These are phyloP conservation scores for Boletus rex-veris DNA, from an alignment of 768 basidiomycete genomes.

Conservation along the genomic window DNA sequence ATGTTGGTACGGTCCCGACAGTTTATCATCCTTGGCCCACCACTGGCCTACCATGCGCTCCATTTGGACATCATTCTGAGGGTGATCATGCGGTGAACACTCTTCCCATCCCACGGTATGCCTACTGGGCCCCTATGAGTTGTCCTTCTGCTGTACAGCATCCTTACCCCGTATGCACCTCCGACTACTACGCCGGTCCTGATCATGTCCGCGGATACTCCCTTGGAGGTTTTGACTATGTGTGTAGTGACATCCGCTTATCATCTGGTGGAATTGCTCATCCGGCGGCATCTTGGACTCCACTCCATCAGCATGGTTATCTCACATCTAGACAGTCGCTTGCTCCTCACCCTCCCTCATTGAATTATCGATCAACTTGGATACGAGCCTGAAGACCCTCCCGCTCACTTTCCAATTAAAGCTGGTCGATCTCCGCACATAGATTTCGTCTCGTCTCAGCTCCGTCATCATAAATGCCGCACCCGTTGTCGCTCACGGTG, in stretches of 20 bases:
- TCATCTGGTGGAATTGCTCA: constrained; percentile 42
- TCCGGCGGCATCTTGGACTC: constrained; percentile 43
- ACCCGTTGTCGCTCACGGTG: constrained; percentile 33
- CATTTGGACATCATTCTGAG: constrained; percentile 22
- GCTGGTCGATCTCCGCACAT: constrained; percentile 13
- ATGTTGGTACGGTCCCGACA: constrained; percentile 29
- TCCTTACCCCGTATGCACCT: constrained; percentile 55
- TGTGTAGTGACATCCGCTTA: constrained; percentile 45
- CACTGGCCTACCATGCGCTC: constrained; percentile 10
- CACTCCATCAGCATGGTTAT: constrained; percentile 39
- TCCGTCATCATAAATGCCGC: constrained; percentile 29
- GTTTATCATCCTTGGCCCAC: constrained; percentile 30
- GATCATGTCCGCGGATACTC: constrained; percentile 59
- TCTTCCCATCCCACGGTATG: constrained; percentile 15
- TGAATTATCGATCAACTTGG: constrained; percentile 50
- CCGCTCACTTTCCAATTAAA: background rate
- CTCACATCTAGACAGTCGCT: constrained; percentile 42
- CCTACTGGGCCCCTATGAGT: constrained; percentile 23
- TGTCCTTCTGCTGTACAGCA: constrained; percentile 44
- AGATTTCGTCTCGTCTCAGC: constrained; percentile 27
- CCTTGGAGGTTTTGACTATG: constrained; percentile 54
- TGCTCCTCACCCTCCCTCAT: constrained; percentile 38
- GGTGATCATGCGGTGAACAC: constrained; percentile 11
- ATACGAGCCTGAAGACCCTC: constrained; percentile 40
- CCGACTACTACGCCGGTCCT: constrained; percentile 44